A percentile compares a stretch with the other conserved stretches of the same genome.
Conservation (phyloP, 176 grass and related monocot species). For the Themeda triandra region DNA sequence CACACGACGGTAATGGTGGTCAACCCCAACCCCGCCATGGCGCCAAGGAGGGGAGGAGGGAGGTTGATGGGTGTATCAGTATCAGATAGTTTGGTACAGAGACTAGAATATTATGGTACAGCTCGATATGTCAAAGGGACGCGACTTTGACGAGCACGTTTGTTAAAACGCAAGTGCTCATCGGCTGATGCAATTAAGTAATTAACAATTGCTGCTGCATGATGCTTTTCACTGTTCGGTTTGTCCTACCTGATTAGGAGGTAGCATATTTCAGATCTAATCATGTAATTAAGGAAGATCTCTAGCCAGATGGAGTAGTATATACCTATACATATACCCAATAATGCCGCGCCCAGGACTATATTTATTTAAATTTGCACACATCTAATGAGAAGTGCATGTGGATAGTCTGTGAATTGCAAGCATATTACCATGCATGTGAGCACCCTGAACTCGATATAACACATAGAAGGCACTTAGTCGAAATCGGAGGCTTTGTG, state of each 20-base stretch:
- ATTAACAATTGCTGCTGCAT: not conserved
- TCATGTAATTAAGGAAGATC: not conserved
- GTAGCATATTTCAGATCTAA: conserved; percentile 1
- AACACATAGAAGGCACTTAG: too few relatives aligned
- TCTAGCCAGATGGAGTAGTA: not conserved
- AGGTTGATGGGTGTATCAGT: not conserved
- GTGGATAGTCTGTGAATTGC: not conserved
- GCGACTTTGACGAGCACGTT: conserved; percentile 14
- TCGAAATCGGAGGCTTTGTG: too few relatives aligned
- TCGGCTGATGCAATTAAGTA: not conserved
- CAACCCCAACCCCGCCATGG: conserved; percentile 6
- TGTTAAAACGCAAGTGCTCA: conserved; percentile 9
- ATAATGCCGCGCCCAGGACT: not conserved
- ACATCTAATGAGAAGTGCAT: not conserved
- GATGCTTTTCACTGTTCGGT: not conserved
- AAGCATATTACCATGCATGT: not conserved
- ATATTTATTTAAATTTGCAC: not conserved
- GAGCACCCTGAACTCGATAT: not conserved
- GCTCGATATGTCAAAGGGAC: not conserved
- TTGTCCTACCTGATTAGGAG: not conserved
- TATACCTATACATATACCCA: too few relatives aligned
- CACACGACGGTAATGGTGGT: not conserved
- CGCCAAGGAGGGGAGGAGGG: not conserved
- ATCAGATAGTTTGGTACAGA: not conserved
- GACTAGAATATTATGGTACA: not conserved